phyloP scores from a whole-genome alignment of 768 basidiomycete genomes.

The Chalciporus pseudorubinellus region DNA sequence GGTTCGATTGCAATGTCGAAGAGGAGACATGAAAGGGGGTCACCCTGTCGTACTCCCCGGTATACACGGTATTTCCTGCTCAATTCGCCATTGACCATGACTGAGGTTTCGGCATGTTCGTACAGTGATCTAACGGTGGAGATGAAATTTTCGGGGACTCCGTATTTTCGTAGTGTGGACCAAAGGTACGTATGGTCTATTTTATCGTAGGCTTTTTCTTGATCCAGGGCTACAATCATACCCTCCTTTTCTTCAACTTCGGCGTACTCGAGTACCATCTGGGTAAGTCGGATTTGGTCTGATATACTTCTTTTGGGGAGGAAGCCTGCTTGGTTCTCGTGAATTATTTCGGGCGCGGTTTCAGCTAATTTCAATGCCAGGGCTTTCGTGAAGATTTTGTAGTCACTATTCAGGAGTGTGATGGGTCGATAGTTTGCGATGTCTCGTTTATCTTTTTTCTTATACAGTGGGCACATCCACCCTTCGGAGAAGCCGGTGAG shows the following conservation, averaged over 20 bases:
- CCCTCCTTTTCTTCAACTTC: conserved; percentile 25
- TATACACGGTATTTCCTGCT: conserved; percentile 11
- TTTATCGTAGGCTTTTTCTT: conserved; percentile 42
- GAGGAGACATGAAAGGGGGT: conserved; percentile 33
- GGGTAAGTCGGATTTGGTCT: conserved; percentile 31
- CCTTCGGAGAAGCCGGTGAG: conserved; percentile 28
- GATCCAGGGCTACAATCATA: conserved; percentile 32
- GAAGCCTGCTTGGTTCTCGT: conserved; percentile 41
- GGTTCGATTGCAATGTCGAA: conserved; percentile 34
- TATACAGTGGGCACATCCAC: conserved; percentile 39
- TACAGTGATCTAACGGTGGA: neutral
- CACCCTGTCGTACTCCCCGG: conserved; percentile 36
- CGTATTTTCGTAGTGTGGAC: neutral
- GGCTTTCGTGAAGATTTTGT: conserved; percentile 31
- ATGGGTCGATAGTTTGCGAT: conserved; percentile 39
- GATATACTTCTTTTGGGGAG: conserved; percentile 30
- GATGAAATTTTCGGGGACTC: neutral
- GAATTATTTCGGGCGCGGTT: conserved; percentile 15
- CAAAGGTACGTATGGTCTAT: conserved; percentile 33
- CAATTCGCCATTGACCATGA: neutral
- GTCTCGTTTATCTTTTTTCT: conserved; percentile 33
- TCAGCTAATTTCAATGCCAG: conserved; percentile 21
- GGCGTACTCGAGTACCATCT: conserved; percentile 19
- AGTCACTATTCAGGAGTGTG: conserved; percentile 34
- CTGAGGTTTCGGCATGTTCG: neutral